Evolutionary conservation across 108 stramenopile genomes (phyloP).

Genomic region (Tribonema minus): DNA sequence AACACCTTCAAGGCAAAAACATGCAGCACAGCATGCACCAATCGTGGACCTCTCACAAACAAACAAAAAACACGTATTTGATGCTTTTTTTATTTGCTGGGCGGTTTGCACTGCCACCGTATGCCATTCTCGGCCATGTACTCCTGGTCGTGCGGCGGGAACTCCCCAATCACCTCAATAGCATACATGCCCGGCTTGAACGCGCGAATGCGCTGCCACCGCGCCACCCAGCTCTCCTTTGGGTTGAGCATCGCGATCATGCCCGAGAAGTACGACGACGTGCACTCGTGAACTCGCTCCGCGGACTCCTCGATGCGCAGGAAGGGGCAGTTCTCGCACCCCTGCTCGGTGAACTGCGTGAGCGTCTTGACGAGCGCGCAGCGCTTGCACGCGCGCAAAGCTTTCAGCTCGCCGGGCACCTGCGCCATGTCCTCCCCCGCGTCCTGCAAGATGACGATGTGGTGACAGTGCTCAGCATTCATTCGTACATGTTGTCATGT

Average conservation of each 20-base stretch:
- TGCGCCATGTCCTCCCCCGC: slow-evolving; percentile 11
- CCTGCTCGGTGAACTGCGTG: slow-evolving; percentile 42
- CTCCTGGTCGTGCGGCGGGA: slow-evolving; percentile 38
- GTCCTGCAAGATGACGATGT: too few relatives aligned
- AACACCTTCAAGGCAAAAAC: not conserved
- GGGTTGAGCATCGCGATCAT: slow-evolving; percentile 50
- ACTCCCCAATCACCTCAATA: slow-evolving; percentile 47
- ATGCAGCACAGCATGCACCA: not conserved
- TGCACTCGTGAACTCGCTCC: slow-evolving; percentile 48
- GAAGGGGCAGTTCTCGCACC: slow-evolving; percentile 55
- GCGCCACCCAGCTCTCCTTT: slow-evolving; percentile 43
- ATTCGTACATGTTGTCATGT: too few relatives aligned
- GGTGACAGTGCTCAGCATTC: too few relatives aligned
- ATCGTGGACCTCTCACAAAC: too few relatives aligned
- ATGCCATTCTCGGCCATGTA: slow-evolving; percentile 46
- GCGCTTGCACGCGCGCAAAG: slow-evolving; percentile 45
- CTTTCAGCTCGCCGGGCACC: slow-evolving; percentile 19
- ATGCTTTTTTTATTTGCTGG: too few relatives aligned
- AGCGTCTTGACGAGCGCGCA: slow-evolving; percentile 39
- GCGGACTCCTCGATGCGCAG: slow-evolving; percentile 47
- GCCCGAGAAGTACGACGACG: slow-evolving; percentile 49
- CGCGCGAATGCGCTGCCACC: slow-evolving; percentile 49
- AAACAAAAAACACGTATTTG: too few relatives aligned
- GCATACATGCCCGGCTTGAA: slow-evolving; percentile 53
- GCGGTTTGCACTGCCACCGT: slow-evolving; percentile 38